Evolutionary conservation across 371 early-diverging fungal genomes (phyloP).

Genomic region (Gilbertella persicaria): DNA sequence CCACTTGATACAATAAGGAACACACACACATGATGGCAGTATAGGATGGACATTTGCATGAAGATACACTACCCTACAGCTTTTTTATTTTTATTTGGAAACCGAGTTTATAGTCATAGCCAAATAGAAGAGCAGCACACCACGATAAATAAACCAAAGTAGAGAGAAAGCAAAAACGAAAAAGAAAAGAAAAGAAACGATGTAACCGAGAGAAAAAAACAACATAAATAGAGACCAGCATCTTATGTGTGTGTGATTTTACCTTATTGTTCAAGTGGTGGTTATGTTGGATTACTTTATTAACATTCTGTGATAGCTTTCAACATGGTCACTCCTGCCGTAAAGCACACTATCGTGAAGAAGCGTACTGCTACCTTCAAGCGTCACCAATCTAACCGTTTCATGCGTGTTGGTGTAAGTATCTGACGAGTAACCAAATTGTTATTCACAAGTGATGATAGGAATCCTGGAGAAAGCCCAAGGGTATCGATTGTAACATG

Average conservation of each 20-base stretch:
- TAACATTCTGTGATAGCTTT: slow-evolving; percentile 21
- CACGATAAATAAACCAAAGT: no score
- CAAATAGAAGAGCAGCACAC: no score
- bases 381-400: slow-evolving; percentile 99
- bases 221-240: no score
- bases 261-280: no score
- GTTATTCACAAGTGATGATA: slow-evolving; percentile 25
- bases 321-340: slow-evolving; percentile 90
- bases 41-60: no score
- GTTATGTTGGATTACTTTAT: not conserved
- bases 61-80: no score
- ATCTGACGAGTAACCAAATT: not conserved
- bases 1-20: not conserved
- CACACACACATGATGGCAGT: not conserved
- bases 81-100: no score
- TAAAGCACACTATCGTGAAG: slow-evolving; percentile 95
- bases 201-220: no score
- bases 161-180: no score
- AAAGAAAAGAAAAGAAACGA: no score
- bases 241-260: not conserved
- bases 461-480: slow-evolving; percentile 99
- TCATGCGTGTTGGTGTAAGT: slow-evolving; percentile 90
- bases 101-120: no score
- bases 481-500: slow-evolving; percentile 99
- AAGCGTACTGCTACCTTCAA: slow-evolving; percentile 98